These are phyloP conservation scores for Backusella parvicylindrica DNA, from an alignment of 192 early-diverging fungal species.

Conservation along the genomic window DNA sequence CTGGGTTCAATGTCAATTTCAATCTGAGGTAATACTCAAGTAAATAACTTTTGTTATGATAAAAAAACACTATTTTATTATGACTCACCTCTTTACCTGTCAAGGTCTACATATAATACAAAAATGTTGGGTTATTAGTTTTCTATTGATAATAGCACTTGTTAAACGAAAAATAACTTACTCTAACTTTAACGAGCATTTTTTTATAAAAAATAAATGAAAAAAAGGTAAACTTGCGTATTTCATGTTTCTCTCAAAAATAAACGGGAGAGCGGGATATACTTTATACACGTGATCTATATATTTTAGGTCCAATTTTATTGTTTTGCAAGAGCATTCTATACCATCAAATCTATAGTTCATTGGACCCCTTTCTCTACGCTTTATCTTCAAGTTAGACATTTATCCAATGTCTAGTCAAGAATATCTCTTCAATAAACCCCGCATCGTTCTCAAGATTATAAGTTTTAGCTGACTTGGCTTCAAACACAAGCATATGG, in stretches of 20 bases:
- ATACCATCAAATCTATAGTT: too few species aligned
- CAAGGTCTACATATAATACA: constrained; percentile 58
- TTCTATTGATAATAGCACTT: neutral
- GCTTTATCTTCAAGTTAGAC: too few species aligned
- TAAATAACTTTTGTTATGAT: neutral
- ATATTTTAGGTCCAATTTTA: too few species aligned
- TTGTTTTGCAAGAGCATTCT: too few species aligned
- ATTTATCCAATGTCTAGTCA: too few species aligned
- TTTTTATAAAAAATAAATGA: constrained; percentile 4
- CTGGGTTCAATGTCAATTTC: constrained; percentile 84
- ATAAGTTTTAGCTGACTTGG: too few species aligned
- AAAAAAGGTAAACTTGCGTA: neutral
- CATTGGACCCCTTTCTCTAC: too few species aligned
- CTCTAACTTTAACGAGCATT: constrained; percentile 83
- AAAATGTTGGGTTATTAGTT: neutral
- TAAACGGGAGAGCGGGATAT: neutral
- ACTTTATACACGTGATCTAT: neutral
- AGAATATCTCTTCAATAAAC: too few species aligned
- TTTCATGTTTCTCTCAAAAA: neutral
- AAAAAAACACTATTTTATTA: neutral
- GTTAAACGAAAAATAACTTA: constrained; percentile 34
- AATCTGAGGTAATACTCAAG: constrained; percentile 54
- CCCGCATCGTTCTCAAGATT: too few species aligned
- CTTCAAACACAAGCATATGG: too few species aligned
- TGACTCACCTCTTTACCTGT: constrained; percentile 79